phyloP scores from a whole-genome alignment of 768 basidiomycete species.

The Amanita fuliginea region DNA sequence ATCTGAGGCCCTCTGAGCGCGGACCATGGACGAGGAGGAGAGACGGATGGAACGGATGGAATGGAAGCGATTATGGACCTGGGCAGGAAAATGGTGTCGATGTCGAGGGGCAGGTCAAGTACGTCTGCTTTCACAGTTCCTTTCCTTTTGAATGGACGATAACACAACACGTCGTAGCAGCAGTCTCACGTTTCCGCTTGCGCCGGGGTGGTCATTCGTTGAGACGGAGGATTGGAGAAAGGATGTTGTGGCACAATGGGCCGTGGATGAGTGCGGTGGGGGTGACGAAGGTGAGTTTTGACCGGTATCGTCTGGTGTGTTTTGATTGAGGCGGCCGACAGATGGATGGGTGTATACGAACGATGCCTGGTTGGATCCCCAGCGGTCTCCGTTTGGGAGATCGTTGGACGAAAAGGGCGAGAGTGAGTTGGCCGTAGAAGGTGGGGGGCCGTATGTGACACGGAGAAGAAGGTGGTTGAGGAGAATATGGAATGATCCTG shows the following conservation, averaged over 20 bases:
- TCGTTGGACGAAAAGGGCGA: neutral
- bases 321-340: conserved; percentile 10
- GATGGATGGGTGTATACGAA: conserved; percentile 82
- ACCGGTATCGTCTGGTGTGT: neutral
- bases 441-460: conserved; percentile 41
- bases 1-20: conserved; percentile 36
- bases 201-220: conserved; percentile 64
- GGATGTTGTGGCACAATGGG: conserved; percentile 53
- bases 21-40: conserved; percentile 59
- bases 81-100: conserved; percentile 21
- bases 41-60: conserved; percentile 52
- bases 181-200: conserved; percentile 72
- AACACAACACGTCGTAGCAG: conserved; percentile 36
- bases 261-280: conserved; percentile 16
- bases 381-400: conserved; percentile 15
- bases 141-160: conserved; percentile 1
- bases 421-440: conserved; percentile 13
- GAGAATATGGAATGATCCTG: conserved; percentile 46
- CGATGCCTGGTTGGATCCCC: conserved; percentile 57
- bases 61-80: conserved; percentile 10
- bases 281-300: conserved; percentile 16
- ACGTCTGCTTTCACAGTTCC: conserved; percentile 13
- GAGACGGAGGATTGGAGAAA: conserved; percentile 70
- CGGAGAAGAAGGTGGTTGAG: conserved; percentile 61
- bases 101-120: conserved; percentile 54